Evolutionary conservation across 2,329 filamentous ascomycete species (phyloP).

Genomic region (Tolypocladium nubicola): DNA sequence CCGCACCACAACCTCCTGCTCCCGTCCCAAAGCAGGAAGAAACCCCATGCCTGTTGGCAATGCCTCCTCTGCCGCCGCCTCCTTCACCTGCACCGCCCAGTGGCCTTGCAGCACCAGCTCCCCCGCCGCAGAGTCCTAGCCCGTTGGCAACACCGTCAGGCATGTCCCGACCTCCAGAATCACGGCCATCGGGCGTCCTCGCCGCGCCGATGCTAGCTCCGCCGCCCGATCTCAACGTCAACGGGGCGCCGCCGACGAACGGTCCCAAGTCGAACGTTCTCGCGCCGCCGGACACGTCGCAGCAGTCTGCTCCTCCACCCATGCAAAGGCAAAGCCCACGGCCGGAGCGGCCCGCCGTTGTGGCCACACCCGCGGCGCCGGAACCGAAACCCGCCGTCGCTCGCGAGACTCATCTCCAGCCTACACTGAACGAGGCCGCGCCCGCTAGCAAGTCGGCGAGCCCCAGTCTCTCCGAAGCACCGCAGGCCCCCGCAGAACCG

Average conservation of each 20-base stretch:
- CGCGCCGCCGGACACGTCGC: slow-evolving; percentile 32
- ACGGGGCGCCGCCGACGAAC: slow-evolving; percentile 14
- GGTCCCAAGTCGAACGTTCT: slow-evolving; percentile 31
- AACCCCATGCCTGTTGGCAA: slow-evolving; percentile 5
- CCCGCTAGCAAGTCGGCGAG: slow-evolving; percentile 5
- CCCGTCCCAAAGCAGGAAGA: slow-evolving; percentile 2
- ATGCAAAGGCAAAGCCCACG: not conserved
- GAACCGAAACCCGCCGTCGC: not conserved
- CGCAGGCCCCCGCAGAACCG: slow-evolving; percentile 6
- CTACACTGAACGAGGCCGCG: slow-evolving; percentile 4
- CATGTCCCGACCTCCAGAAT: slow-evolving; percentile 12
- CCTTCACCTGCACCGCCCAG: slow-evolving; percentile 7
- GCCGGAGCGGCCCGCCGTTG: not conserved
- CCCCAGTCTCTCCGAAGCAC: slow-evolving; percentile 7
- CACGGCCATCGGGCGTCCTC: slow-evolving; percentile 21
- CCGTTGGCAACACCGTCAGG: slow-evolving; percentile 11
- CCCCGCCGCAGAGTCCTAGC: slow-evolving; percentile 3
- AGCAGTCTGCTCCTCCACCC: slow-evolving; percentile 7
- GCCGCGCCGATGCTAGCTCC: slow-evolving; percentile 27
- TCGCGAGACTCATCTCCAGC: slow-evolving; percentile 4
- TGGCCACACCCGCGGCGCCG: not conserved
- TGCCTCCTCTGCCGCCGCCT: slow-evolving; percentile 10
- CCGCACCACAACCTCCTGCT: not conserved
- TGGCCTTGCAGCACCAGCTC: slow-evolving; percentile 9
- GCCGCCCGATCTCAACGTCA: slow-evolving; percentile 18